Base-by-base conservation (phyloP, 352 stramenopile genomes). In the Globisporangium ultimum region DNA sequence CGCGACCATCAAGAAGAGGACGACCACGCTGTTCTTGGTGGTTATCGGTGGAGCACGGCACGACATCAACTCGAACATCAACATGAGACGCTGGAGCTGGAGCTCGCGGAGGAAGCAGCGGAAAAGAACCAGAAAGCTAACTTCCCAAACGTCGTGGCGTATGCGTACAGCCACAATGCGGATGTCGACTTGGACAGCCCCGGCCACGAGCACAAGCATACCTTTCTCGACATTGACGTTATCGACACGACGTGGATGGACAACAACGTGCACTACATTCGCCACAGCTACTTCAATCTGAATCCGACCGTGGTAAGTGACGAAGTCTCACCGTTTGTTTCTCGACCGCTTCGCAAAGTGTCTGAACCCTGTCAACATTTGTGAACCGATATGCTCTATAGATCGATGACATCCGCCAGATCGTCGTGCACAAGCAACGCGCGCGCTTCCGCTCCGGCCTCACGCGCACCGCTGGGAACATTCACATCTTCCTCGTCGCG, bases 211-310 rank as follows among this genome's bases (percentile, higher is more conserved):
- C 52, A 76, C 20, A 62, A 67, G 12, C 58, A 68, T 11, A 53
- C 78, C 36, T 93, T 80, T 58, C 66, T 96, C 17, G 85, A 95
- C 66, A 76, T 91, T 48, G 88, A 96, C 67, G 85, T 92, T 15
- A 89, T 97, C 56, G 87, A 96, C 62, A 96, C 82, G 22, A 93
- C 88, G 11, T 90, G 80, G 67, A 87, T 95, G 54, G 84, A 95
- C 59, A 87, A 86, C 45, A 96, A 96, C 53, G 80, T 96, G 45
- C 81, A 91, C 60, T 69, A 71, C 24, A 79, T 93, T 45, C 76
- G 87, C 3, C 87, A 96, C 72, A 91, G 87, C 58, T 94, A 89
- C 62, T 96, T 91, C 63, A 94, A 88, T 53, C 57, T 96, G 22
- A 96, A 96, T 58, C 70, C 80, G 40, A 93, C 84, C 2, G 74